A percentile compares a stretch with the other conserved stretches of the same genome.
Conservation (phyloP, 345 rosid species). For the Eucalyptus marginata region DNA sequence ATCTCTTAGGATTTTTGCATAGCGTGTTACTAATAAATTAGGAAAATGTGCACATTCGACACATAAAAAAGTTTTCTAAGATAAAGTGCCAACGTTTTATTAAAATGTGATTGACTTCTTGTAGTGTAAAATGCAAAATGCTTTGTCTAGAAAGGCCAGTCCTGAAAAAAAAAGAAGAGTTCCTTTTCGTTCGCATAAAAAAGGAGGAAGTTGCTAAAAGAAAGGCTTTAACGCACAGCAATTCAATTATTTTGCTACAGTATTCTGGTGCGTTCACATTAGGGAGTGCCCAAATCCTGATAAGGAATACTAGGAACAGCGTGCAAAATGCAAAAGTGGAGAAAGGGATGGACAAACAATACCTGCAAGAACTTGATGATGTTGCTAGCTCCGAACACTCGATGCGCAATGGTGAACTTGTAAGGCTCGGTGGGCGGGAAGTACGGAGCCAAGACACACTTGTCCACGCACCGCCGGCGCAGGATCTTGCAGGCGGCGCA, state of each 20-base stretch:
- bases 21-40: not conserved
- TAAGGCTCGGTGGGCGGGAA: constrained; percentile 30
- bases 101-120: not conserved
- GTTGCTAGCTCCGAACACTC: constrained; percentile 42
- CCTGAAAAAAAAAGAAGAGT: not conserved
- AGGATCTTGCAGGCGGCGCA: constrained; percentile 41
- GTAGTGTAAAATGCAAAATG: not conserved
- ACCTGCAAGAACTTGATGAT: constrained; percentile 43
- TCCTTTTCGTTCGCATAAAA: not conserved
- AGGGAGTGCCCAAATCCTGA: not conserved
- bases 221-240: not conserved
- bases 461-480: constrained; percentile 24
- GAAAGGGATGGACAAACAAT: not conserved
- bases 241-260: not conserved
- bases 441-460: constrained; percentile 28
- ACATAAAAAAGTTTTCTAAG: not conserved
- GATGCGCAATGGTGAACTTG: constrained; percentile 36
- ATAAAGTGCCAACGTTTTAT: not conserved
- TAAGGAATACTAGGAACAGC: not conserved
- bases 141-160: not conserved
- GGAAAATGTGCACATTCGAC: not conserved
- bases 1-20: not conserved
- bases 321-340: not conserved
- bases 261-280: not conserved
- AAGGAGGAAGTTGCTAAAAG: not conserved